These are phyloP conservation scores for Cordyceps javanica DNA, from an alignment of 2,329 filamentous ascomycete species.

Conservation along the genomic window DNA sequence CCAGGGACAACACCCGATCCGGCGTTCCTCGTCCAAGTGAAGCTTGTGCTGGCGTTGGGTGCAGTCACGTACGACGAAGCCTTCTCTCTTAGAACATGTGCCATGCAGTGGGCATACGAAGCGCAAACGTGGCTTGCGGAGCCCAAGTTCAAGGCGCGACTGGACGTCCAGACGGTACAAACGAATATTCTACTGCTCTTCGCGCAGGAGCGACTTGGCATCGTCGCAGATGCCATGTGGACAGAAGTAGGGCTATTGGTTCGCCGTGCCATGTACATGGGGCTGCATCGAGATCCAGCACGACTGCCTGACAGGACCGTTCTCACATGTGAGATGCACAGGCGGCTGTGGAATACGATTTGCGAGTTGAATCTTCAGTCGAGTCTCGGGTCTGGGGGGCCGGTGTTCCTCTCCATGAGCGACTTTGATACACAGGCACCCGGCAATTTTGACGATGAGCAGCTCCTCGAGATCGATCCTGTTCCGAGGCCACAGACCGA, in stretches of 20 bases:
- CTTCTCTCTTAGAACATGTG: conserved; percentile 43
- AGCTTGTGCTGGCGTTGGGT: conserved; percentile 53
- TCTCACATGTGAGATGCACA: conserved; percentile 39
- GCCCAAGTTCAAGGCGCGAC: conserved; percentile 45
- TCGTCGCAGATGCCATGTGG: conserved; percentile 43
- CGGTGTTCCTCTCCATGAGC: conserved; percentile 35
- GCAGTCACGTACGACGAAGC: conserved; percentile 42
- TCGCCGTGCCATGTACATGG: conserved; percentile 42
- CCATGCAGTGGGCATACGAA: conserved; percentile 52
- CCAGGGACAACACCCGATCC: conserved; percentile 24
- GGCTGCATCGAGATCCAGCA: conserved; percentile 43
- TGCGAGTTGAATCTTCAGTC: conserved; percentile 41
- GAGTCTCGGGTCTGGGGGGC: conserved; percentile 39
- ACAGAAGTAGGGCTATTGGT: conserved; percentile 38
- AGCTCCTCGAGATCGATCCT: conserved; percentile 30
- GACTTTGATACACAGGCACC: conserved; percentile 46
- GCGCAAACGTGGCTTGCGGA: conserved; percentile 48
- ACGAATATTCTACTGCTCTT: conserved; percentile 37
- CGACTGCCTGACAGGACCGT: conserved; percentile 30
- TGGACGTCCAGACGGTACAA: conserved; percentile 47
- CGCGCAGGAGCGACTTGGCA: conserved; percentile 30
- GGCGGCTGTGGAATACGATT: conserved; percentile 47
- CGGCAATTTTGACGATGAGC: conserved; percentile 44
- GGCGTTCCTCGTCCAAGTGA: conserved; percentile 49
- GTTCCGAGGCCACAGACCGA: conserved; percentile 25